Percentiles rank a stretch among this genome's conserved stretches.
phyloP scores from a whole-genome alignment of 2,329 filamentous ascomycete species.

The Alternaria atra region DNA sequence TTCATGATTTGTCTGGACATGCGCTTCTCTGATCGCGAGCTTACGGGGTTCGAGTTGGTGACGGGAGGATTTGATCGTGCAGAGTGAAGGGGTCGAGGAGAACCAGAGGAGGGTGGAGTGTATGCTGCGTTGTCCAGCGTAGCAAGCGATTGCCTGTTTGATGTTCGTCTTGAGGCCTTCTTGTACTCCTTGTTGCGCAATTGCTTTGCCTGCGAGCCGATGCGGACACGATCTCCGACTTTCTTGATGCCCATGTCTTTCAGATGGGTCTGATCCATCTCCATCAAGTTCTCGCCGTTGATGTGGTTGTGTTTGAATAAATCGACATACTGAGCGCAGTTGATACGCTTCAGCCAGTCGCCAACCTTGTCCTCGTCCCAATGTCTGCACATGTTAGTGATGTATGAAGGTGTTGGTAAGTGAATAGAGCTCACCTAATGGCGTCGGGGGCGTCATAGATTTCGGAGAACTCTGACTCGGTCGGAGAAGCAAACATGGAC shows the following conservation, averaged over 20 bases:
- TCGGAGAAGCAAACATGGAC: conserved; percentile 76
- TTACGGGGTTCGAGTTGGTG: conserved; percentile 27
- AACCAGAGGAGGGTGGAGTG: conserved; percentile 70
- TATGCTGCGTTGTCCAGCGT: conserved; percentile 74
- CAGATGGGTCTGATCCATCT: conserved; percentile 95
- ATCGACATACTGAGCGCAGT: conserved; percentile 92
- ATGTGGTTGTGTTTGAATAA: conserved; percentile 93
- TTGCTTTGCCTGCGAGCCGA: conserved; percentile 64
- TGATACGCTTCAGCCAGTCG: conserved; percentile 89
- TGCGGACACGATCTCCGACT: conserved; percentile 91
- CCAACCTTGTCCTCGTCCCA: conserved; percentile 94
- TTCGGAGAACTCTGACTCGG: conserved; percentile 92
- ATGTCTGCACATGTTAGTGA: conserved; percentile 53
- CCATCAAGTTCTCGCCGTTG: conserved; percentile 94
- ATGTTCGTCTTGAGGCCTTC: conserved; percentile 69
- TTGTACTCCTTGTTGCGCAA: conserved; percentile 60
- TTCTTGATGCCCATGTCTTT: conserved; percentile 99
- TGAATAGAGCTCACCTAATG: conserved; percentile 47
- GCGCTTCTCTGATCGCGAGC: conserved; percentile 58
- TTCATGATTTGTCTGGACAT: conserved; percentile 58
- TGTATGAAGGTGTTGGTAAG: background rate
- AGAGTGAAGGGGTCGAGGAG: conserved; percentile 69
- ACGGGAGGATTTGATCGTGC: conserved; percentile 56
- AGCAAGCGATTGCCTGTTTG: conserved; percentile 85
- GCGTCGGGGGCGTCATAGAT: conserved; percentile 74